Conservation (phyloP, 305 asterid species). For the Fraxinus floribunda region DNA sequence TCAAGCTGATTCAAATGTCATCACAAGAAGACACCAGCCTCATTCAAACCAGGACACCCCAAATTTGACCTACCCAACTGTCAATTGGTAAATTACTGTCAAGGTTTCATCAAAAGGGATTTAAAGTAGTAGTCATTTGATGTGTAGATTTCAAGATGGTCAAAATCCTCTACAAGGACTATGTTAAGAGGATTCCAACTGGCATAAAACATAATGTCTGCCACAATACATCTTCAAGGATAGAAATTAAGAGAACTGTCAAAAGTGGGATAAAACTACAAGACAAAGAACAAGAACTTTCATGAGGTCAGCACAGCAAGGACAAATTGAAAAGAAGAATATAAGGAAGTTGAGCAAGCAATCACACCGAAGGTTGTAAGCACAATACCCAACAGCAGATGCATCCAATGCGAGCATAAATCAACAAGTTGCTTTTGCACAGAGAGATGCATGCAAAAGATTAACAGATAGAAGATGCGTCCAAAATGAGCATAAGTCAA, state of each 20-base stretch:
- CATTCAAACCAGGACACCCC: background rate
- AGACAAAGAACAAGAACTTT: background rate
- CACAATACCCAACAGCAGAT: background rate
- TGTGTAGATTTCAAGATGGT: background rate
- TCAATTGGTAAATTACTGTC: background rate
- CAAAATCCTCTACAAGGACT: background rate
- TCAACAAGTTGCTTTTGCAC: background rate
- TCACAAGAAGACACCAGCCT: background rate
- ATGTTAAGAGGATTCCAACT: background rate
- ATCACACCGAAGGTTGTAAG: background rate
- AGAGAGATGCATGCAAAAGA: background rate
- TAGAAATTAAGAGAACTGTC: background rate
- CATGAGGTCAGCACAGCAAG: background rate
- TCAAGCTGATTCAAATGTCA: background rate
- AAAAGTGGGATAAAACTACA: background rate
- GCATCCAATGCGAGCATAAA: background rate
- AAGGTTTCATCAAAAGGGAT: background rate
- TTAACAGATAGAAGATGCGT: background rate
- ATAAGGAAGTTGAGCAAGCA: background rate
- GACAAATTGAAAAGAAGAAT: background rate
- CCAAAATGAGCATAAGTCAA: background rate
- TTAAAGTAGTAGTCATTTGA: background rate
- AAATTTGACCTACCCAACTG: background rate
- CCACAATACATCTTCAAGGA: background rate
- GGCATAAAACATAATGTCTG: background rate